Conservation (phyloP, 164 flowering plant species). For the Warburgia ugandensis region DNA sequence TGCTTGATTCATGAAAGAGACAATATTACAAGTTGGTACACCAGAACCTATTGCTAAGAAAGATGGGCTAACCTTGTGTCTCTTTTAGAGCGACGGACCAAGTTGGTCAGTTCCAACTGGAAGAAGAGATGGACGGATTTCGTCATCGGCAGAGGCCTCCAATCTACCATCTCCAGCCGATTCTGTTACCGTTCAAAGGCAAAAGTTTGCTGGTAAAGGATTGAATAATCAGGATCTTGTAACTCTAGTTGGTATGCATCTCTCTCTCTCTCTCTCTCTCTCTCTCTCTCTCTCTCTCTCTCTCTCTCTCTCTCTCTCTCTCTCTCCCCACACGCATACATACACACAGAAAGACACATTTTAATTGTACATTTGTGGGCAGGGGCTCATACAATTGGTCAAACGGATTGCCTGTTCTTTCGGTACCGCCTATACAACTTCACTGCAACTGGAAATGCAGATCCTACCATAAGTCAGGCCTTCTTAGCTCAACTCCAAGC, state of each 20-base stretch:
- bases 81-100: conserved; percentile 53
- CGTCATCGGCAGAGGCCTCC: conserved; percentile 40
- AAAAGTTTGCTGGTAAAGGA: conserved; percentile 64
- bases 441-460: conserved; percentile 57
- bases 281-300: conserved; percentile 2
- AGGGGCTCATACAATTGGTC: conserved; percentile 83
- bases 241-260: conserved; percentile 54
- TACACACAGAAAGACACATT: not conserved
- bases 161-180: conserved; percentile 58
- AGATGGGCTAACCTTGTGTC: not conserved
- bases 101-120: conserved; percentile 70
- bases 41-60: not conserved
- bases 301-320: conserved; percentile 1
- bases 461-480: conserved; percentile 47
- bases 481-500: conserved; percentile 32
- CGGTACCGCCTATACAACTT: conserved; percentile 63
- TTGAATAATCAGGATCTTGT: conserved; percentile 64
- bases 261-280: conserved; percentile 3
- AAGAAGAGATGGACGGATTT: conserved; percentile 61
- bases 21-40: not conserved
- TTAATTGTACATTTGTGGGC: not conserved
- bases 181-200: conserved; percentile 41
- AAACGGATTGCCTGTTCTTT: conserved; percentile 53
- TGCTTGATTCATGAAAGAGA: not conserved
- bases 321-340: not conserved